These are phyloP conservation scores for Leucocoprinus sp. DNA, from an alignment of 768 basidiomycete species.

Conservation along the genomic window DNA sequence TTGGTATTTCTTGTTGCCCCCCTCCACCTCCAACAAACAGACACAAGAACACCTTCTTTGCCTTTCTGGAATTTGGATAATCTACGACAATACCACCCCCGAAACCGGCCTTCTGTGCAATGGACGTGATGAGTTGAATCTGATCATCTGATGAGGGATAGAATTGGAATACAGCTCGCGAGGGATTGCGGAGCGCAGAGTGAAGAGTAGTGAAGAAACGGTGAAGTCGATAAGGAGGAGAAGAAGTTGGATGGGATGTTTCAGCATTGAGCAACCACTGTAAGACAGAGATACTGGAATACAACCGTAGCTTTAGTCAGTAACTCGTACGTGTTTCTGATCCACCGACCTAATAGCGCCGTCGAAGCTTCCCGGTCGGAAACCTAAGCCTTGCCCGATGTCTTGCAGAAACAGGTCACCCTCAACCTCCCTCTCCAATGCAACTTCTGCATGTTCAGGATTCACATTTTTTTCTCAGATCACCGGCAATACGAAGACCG, in stretches of 20 bases:
- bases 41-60: constrained; percentile 89
- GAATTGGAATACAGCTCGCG: constrained; percentile 85
- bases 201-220: constrained; percentile 93
- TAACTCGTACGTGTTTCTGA: background rate
- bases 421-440: constrained; percentile 89
- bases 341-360: constrained; percentile 82
- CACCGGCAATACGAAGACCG: background rate
- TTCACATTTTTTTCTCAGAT: background rate
- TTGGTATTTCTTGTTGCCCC: constrained; percentile 56
- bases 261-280: constrained; percentile 99
- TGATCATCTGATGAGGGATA: constrained; percentile 98
- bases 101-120: constrained; percentile 92
- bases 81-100: constrained; percentile 95
- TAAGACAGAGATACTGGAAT: constrained; percentile 84
- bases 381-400: constrained; percentile 97
- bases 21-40: constrained; percentile 82
- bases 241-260: constrained; percentile 81
- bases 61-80: constrained; percentile 95
- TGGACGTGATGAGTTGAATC: constrained; percentile 87
- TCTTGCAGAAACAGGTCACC: constrained; percentile 96
- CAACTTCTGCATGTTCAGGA: constrained; percentile 61
- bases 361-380: constrained; percentile 94
- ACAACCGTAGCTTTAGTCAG: constrained; percentile 1
- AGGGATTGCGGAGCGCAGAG: constrained; percentile 77
- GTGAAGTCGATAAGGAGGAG: constrained; percentile 74